Evolutionary conservation across 441 rosid species (phyloP), one percentile per base, ranked within the genome.

Genomic region (Erysimum cheiri): DNA sequence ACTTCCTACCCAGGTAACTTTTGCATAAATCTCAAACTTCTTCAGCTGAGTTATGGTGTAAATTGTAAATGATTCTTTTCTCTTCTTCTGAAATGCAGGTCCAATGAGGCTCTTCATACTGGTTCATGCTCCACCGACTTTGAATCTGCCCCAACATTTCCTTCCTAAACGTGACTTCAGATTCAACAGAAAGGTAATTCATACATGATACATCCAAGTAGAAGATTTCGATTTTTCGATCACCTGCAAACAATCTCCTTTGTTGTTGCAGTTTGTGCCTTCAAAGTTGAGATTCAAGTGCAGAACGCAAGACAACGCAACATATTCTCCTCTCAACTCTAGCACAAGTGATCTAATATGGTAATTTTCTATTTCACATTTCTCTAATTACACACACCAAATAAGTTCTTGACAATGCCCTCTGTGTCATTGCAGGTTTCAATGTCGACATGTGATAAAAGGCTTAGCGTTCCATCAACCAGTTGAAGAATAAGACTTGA

Each of bases 121-220:
- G 84, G 85, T 84, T 64, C 84, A 86, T 78, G 99, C 96, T 69
- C 96, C 90, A 37, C 66, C 89, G 55, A 82, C 93, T 71, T 74
- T 90, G 67, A 86, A 82, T 77, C 80, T 84, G 48, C 93, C 97
- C 17, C 77, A 77, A 72, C 92, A 92, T 86, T 94, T 90, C 85
- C 91, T 92, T 78, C 99, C 95, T 49, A 95, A 92, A 83, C 95
- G 93, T 52, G 99, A 87, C 63, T 92, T 92, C 83, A 92, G 77
- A 83, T 86, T 77, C 81, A 87, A 78, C 85, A 88, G 83, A 79
- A 92, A 92, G 96, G 98, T 92, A 60, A 15, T 44, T 35, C 28
- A 61, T 59, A 36, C 37, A 63, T 17, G 37, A 49, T 59, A 36
- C 37, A 63, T 17, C 44, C 56, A 55, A 41, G 57, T 53, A 65